Evolutionary conservation across 441 rosid genomes (phyloP), one percentile per base, ranked within the genome.

Genomic region (Populus hybrid): DNA sequence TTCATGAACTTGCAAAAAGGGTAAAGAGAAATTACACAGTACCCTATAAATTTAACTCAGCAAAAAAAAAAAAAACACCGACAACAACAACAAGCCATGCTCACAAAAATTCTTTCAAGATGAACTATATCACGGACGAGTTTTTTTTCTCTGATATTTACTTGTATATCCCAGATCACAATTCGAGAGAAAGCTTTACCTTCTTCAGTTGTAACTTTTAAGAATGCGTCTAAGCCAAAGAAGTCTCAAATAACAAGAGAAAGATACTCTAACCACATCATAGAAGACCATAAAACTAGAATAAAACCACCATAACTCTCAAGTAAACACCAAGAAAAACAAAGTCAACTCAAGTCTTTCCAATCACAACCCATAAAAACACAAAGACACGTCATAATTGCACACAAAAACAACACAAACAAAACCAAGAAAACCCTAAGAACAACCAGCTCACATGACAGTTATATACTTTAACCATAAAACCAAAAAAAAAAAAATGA

Each of bases 281-380:
- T 8, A 54, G 54, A 75, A 73, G 69, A 65, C 30, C 38, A 21
- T 16, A 64, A 42, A 78, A 77, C 61, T 38, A 80, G 16, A 76
- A 71, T 79, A 16, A 76, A 20, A 79, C 81, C 77, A 77, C 61
- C 83, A 76, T 61, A 79, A 79, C 34, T 65, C 72, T 73, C 66
- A 71, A 82, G 57, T 3, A 77, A 79, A 73, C 28, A 78, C 68
- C 66, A 10, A 40, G 35, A 76, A 76, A 76, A 21, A 11, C 35
- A 82, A 79, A 84, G 87, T 83, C 86, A 87, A 89, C 86, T 85
- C 74, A 73, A 79, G 57, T 24, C n/a, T 71, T 46, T 46, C 40
- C 67, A 79, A 78, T 65, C 81, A 54, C 81, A 23, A 26, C 10
- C 81, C 81, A 72, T 35, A n/a, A 3, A 5, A 68, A 66, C 73